These are phyloP conservation scores for Trametopsis cervina DNA, from an alignment of 768 basidiomycete genomes.

Conservation along the genomic window DNA sequence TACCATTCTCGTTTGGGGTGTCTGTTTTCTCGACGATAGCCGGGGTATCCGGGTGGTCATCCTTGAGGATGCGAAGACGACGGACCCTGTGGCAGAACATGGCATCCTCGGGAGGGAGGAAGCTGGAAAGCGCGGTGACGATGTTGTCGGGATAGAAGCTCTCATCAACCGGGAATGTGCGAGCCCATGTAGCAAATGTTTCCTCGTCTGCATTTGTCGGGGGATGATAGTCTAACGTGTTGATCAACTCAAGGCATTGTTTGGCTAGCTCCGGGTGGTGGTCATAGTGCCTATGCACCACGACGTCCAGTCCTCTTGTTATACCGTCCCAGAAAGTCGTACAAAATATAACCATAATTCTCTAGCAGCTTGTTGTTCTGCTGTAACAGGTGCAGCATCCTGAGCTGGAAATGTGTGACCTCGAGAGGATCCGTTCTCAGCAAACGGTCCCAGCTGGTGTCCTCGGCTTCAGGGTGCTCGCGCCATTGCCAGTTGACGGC, in stretches of 20 bases:
- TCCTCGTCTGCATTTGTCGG: background rate
- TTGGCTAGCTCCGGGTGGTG: background rate
- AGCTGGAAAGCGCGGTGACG: background rate
- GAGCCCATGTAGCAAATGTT: background rate
- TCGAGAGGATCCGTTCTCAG: background rate
- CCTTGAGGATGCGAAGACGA: background rate
- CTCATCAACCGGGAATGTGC: background rate
- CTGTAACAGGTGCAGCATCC: background rate
- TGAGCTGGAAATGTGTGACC: background rate
- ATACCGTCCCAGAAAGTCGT: background rate
- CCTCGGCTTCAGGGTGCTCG: background rate
- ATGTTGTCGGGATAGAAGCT: background rate
- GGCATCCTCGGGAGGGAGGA: background rate
- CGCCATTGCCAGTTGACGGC: background rate
- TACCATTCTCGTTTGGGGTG: background rate
- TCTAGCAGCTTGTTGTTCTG: background rate
- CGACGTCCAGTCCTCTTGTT: background rate
- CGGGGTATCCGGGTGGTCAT: background rate
- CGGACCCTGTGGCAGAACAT: background rate
- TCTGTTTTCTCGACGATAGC: background rate
- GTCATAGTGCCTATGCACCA: background rate
- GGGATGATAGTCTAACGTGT: background rate
- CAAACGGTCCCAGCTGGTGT: background rate
- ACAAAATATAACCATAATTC: too few relatives aligned
- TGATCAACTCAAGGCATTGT: background rate